A percentile compares a stretch with the other conserved stretches of the same genome.
Evolutionary conservation across 805 yeast genomes (phyloP).

Genomic region (Cyberlindnera subsufficiens): DNA sequence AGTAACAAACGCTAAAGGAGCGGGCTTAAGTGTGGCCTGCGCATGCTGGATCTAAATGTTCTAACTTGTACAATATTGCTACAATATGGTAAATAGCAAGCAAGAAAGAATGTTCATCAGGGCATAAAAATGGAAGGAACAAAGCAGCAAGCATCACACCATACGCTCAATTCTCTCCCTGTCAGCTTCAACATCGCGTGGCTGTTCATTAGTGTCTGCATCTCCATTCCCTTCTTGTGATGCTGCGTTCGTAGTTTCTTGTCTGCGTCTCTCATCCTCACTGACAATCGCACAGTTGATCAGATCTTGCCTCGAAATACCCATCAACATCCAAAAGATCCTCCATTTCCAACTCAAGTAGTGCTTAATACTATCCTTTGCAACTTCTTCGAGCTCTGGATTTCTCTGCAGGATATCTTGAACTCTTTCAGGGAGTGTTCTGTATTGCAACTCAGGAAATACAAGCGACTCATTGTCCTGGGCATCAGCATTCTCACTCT

Average conservation of each 20-base stretch:
- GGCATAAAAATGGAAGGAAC: no score
- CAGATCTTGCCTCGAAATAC: slow-evolving; percentile 41
- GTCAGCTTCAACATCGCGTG: no score
- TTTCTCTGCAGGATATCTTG: slow-evolving; percentile 35
- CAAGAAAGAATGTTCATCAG: no score
- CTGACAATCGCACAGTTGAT: slow-evolving; percentile 43
- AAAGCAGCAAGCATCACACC: not conserved
- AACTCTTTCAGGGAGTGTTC: slow-evolving; percentile 39
- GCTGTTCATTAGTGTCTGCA: no score
- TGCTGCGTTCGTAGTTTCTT: not conserved
- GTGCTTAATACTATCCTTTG: slow-evolving; percentile 31
- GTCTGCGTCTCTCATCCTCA: slow-evolving; percentile 9
- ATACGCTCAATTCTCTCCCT: not conserved
- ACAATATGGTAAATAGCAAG: no score
- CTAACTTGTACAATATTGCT: no score
- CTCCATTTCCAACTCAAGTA: slow-evolving; percentile 27
- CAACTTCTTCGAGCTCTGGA: slow-evolving; percentile 39
- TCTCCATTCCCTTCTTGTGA: not conserved
- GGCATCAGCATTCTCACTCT: slow-evolving; percentile 6
- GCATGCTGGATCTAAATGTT: no score
- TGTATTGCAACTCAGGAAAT: slow-evolving; percentile 27
- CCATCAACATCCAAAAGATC: slow-evolving; percentile 53
- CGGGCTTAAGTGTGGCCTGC: no score
- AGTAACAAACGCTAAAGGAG: no score
- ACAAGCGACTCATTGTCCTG: slow-evolving; percentile 20